phyloP scores from a whole-genome alignment of 441 rosid species.

The Erodium texanum region DNA sequence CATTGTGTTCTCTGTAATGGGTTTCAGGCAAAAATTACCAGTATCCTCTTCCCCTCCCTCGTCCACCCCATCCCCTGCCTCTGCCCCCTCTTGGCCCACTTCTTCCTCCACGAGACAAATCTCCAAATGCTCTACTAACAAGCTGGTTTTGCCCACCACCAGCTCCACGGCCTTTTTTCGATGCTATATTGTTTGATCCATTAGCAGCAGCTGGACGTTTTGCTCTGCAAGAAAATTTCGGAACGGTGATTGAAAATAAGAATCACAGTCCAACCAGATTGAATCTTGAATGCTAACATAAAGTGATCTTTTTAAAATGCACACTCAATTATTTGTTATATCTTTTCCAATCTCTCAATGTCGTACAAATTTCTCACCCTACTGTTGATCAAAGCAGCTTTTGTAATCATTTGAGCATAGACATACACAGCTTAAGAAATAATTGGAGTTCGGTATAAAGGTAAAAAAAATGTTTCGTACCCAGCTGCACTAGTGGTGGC shows the following conservation, averaged over 20 bases:
- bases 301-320: background rate
- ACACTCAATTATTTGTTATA: background rate
- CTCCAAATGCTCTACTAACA: constrained; percentile 81
- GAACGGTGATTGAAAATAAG: background rate
- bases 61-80: constrained; percentile 52
- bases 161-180: constrained; percentile 68
- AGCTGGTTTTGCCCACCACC: constrained; percentile 71
- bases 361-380: background rate
- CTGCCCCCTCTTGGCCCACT: constrained; percentile 24
- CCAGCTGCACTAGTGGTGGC: constrained; percentile 43
- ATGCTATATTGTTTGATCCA: constrained; percentile 43
- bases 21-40: constrained; percentile 24
- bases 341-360: background rate
- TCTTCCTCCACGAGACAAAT: constrained; percentile 49
- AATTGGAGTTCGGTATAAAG: background rate
- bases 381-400: background rate
- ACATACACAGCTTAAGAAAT: background rate
- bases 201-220: constrained; percentile 61
- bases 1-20: background rate
- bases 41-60: constrained; percentile 64
- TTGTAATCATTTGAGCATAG: background rate
- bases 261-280: background rate
- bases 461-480: constrained; percentile 26
- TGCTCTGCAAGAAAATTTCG: constrained; percentile 35
- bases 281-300: background rate